Evolutionary conservation across 2,329 filamentous ascomycete species (phyloP), one percentile per base, ranked within the genome.

Genomic region (Nannizziopsis barbatae): DNA sequence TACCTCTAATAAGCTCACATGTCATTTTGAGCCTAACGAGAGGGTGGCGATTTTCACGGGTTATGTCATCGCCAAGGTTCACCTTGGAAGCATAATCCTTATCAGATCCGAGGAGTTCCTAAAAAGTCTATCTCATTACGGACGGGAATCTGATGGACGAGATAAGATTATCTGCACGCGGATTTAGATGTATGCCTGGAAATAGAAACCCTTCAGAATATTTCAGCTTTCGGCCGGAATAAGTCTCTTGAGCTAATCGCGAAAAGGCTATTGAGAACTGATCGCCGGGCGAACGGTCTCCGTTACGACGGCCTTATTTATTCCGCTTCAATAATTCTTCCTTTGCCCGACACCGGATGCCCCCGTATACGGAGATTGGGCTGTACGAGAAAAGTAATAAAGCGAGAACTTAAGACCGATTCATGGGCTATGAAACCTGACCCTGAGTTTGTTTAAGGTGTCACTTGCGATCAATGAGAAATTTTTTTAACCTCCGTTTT

Each of bases 61-160:
- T 39, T 39, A 45, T 45, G 44, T 46, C 44, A 46, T 46, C 22
- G 35, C 36, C 18, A 14, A 32, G 15, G 4, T n/a, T n/a, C 14
- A 27, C 22, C 22, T 27, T 46, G 20, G 38, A 37, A 15, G 33
- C 8, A 38, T 32, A 10, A 14, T 4, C 12, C n/a, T 47, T 47
- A 47, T 47, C 45, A 47, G 45, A 47, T 47, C 45, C 45, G 45
- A 47, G 38, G 30, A 27, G 38, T 27, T 47, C 30, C n/a, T 17
- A n/a, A n/a, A n/a, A n/a, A n/a, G n/a, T n/a, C n/a, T n/a, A n/a
- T n/a, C n/a, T n/a, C n/a, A n/a, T n/a, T n/a, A n/a, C n/a, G 35
- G 7, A 12, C 17, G 35, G 9, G n/a, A 20, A 32, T 11, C 15
- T 15, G 37, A 47, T 47, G 45, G 45, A 47, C 42, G 41, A 47